These are phyloP conservation scores for Panellus pusillus DNA, from an alignment of 768 basidiomycete species.

Conservation along the genomic window DNA sequence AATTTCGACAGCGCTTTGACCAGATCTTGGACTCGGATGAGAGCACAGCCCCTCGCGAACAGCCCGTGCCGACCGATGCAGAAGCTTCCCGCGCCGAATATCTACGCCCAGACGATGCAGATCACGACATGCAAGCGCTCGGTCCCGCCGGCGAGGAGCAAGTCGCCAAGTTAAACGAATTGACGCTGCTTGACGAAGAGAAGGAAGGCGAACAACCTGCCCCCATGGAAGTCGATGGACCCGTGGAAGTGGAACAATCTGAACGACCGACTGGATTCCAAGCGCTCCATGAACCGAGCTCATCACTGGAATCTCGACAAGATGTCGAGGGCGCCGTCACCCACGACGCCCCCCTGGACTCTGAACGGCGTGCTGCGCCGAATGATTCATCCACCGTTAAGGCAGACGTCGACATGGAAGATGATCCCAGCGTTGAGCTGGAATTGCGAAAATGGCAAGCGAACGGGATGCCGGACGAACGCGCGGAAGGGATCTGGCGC, in stretches of 20 bases:
- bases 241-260: constrained; percentile 26
- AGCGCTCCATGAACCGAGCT: constrained; percentile 24
- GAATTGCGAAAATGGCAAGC: constrained; percentile 63
- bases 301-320: constrained; percentile 26
- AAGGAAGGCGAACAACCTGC: constrained; percentile 30
- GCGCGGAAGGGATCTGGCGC: constrained; percentile 83
- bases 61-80: constrained; percentile 35
- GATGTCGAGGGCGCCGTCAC: constrained; percentile 49
- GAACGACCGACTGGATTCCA: constrained; percentile 25
- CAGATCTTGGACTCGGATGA: constrained; percentile 62
- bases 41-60: constrained; percentile 33
- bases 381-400: constrained; percentile 30
- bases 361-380: constrained; percentile 22
- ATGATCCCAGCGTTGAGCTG: constrained; percentile 37
- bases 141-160: constrained; percentile 86
- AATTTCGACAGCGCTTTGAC: constrained; percentile 78
- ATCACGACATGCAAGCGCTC: constrained; percentile 82
- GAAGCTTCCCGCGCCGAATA: constrained; percentile 69
- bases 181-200: constrained; percentile 71
- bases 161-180: constrained; percentile 75
- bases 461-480: constrained; percentile 51
- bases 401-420: constrained; percentile 36
- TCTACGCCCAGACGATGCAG: constrained; percentile 64
- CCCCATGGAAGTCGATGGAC: constrained; percentile 53
- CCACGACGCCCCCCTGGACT: constrained; percentile 29